Evolutionary conservation across 176 grass and related monocot genomes (phyloP), one percentile per base, ranked within the genome.

Genomic region (Rhynchospora pubera): DNA sequence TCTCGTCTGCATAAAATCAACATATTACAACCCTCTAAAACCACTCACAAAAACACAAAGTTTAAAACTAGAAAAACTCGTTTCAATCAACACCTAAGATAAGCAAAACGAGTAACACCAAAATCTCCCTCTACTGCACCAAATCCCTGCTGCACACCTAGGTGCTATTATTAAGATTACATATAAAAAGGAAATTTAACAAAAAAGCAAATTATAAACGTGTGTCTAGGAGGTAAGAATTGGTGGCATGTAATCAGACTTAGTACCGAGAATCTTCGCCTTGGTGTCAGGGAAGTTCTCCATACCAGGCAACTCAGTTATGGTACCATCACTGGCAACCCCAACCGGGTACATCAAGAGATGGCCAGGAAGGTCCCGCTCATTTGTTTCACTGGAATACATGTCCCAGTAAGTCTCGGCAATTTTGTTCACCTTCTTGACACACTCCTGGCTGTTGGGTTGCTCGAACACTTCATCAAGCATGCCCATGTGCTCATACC

Each of bases 401-500:
- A 89, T 77, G 22, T 97, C 90, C 95, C 92, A 92, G 53, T 97
- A 94, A 83, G 82, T 89, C 45, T 91, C 92, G 4, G 92, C 88
- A 68, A 89, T 97, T 73, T 92, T 74, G 79, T 94, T 94, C 77
- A 93, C 89, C 82, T 88, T 91, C 81, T 80, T 84, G 53, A 91
- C 85, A 3, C 95, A 94, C 77, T 93, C 88, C 56, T 79, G 22
- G 66, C 87, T 92, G 47, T 88, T 76, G 0, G 95, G 95, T 19
- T 77, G 86, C 39, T 89, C 6, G 84, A 97, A 97, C 14, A 69
- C 67, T 2, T 97, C 73, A 4, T 94, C 89, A 19, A 94, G 67
- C 95, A 88, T 88, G n/a, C 95, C 95, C 1, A 94, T 88, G 78
- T 97, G 95, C 85, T 97, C 95, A 2, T 94, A 97, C 92, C 95